A percentile compares a stretch with the other conserved stretches of the same genome.
Evolutionary conservation across 1,139 yeast species (phyloP).

Genomic region (Hyphopichia burtonii): DNA sequence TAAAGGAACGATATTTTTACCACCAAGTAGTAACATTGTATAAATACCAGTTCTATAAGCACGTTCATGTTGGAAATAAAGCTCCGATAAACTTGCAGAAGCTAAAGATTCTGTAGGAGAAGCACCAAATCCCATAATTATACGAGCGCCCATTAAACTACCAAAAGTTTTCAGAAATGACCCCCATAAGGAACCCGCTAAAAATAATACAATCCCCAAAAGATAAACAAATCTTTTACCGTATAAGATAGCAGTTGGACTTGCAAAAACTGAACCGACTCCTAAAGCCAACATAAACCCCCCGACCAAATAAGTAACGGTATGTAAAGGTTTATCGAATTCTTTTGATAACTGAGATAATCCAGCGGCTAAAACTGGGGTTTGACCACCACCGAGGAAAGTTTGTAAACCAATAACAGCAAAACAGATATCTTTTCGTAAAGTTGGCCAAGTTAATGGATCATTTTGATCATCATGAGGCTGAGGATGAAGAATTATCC

Average conservation of each 20-base stretch:
- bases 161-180: conserved; percentile 50
- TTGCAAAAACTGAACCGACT: conserved; percentile 55
- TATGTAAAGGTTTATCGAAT: conserved; percentile 41
- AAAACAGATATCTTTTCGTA: conserved; percentile 57
- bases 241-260: conserved; percentile 57
- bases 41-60: conserved; percentile 64
- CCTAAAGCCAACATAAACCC: conserved; percentile 61
- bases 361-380: conserved; percentile 62
- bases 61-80: conserved; percentile 63
- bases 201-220: conserved; percentile 46
- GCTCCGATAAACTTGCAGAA: conserved; percentile 61
- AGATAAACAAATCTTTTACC: conserved; percentile 62
- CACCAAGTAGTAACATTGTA: conserved; percentile 60
- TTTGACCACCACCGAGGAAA: conserved; percentile 63
- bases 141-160: conserved; percentile 55
- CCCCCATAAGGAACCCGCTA: conserved; percentile 57
- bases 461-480: conserved; percentile 77
- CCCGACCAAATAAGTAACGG: conserved; percentile 57
- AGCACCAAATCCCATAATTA: conserved; percentile 58
- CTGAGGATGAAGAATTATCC: conserved; percentile 67
- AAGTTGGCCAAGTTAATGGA: conserved; percentile 70
- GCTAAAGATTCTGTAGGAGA: conserved; percentile 65
- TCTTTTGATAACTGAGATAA: conserved; percentile 41
- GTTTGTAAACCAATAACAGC: conserved; percentile 57
- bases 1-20: conserved; percentile 60